Evolutionary conservation across 768 basidiomycete genomes (phyloP).

Genomic region (Suillus luteus): DNA sequence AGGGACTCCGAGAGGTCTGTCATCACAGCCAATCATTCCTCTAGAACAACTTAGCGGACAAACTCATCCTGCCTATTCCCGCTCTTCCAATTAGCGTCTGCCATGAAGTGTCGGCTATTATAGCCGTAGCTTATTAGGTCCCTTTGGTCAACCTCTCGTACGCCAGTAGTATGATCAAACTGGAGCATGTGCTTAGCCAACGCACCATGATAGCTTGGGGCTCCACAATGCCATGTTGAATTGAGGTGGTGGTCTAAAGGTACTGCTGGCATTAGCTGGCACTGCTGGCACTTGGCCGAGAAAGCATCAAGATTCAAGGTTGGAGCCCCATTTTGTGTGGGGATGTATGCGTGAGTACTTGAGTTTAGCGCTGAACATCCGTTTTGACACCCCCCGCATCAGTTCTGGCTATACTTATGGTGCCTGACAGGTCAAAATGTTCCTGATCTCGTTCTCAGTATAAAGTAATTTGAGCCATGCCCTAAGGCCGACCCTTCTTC

Average conservation of each 20-base stretch:
- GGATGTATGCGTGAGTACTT: background rate
- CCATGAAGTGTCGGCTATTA: background rate
- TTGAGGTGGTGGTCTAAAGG: background rate
- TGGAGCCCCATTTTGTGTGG: background rate
- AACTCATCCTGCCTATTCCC: background rate
- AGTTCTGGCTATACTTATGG: background rate
- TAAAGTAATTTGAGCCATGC: background rate
- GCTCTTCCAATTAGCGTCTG: background rate
- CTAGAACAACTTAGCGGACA: background rate
- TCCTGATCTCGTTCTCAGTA: background rate
- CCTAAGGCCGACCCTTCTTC: background rate
- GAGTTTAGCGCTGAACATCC: background rate
- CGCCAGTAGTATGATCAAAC: background rate
- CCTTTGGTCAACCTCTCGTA: background rate
- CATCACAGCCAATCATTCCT: too few species aligned
- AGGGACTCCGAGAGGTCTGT: too few species aligned
- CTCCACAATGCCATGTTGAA: background rate
- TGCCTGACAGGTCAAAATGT: background rate
- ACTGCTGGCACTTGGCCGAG: background rate
- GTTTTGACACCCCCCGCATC: background rate
- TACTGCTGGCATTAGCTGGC: background rate
- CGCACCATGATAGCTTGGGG: too few species aligned
- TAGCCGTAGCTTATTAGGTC: background rate
- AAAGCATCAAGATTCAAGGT: background rate
- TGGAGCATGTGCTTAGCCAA: background rate